Conservation (phyloP, 2,329 filamentous ascomycete genomes). For the Fusarium multiceps region DNA sequence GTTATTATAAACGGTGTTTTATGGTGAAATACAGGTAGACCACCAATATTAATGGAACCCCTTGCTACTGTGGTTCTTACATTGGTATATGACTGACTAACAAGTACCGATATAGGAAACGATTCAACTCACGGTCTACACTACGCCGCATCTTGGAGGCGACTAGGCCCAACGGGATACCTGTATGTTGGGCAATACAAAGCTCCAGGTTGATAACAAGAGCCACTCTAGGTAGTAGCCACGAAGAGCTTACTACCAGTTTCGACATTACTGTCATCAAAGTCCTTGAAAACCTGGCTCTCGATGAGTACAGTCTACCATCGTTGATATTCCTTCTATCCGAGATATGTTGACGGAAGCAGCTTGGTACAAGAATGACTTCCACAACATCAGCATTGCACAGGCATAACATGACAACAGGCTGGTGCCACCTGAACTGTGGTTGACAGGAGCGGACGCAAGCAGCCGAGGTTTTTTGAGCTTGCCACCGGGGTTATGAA, state of each 20-base stretch:
- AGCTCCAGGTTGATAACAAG: background rate
- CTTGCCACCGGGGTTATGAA: conserved; percentile 18
- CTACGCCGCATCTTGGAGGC: background rate
- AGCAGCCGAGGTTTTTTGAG: conserved; percentile 17
- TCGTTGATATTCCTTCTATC: background rate
- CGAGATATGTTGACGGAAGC: background rate
- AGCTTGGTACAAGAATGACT: background rate
- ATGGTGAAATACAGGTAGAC: background rate
- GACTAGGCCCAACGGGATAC: background rate
- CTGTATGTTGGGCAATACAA: background rate
- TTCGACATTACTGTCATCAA: conserved; percentile 28
- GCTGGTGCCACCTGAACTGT: conserved; percentile 8
- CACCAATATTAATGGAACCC: background rate
- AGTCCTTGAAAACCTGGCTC: conserved; percentile 7
- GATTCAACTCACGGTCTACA: background rate
- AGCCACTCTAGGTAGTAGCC: conserved; percentile 23
- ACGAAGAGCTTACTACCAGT: conserved; percentile 16
- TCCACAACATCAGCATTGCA: conserved; percentile 1
- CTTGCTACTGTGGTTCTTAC: background rate
- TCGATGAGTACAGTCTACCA: conserved; percentile 1
- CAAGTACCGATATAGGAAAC: background rate
- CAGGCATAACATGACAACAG: conserved; percentile 1
- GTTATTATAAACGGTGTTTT: background rate
- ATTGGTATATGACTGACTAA: background rate
- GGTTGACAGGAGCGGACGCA: conserved; percentile 20